Conservation (phyloP, 1,284 basidiomycete species). For the Moesziomyces aphidis region DNA sequence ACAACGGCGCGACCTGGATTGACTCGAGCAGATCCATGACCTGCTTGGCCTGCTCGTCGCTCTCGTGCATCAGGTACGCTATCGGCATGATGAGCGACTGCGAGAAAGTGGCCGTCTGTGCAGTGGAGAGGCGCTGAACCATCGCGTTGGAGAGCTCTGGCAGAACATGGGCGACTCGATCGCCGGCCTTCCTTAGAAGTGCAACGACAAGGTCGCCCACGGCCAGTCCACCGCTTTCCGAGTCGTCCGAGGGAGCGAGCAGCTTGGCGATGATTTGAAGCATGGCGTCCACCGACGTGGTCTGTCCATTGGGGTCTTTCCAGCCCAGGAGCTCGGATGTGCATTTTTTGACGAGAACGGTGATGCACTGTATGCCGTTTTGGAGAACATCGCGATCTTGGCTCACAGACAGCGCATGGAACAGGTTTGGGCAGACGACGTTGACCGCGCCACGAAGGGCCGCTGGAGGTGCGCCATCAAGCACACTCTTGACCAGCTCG, state of each 20-base stretch:
- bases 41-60: constrained; percentile 71
- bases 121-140: constrained; percentile 80
- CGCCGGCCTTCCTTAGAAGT: constrained; percentile 81
- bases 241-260: constrained; percentile 50
- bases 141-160: constrained; percentile 87
- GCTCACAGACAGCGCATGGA: constrained; percentile 34
- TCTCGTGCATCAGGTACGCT: constrained; percentile 87
- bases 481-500: constrained; percentile 75
- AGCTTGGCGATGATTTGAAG: constrained; percentile 56
- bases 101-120: constrained; percentile 87
- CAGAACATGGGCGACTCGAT: constrained; percentile 80
- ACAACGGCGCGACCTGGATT: constrained; percentile 20
- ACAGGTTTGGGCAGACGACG: constrained; percentile 38
- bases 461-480: constrained; percentile 75
- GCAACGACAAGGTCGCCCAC: constrained; percentile 95
- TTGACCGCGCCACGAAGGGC: constrained; percentile 80
- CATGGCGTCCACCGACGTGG: constrained; percentile 41
- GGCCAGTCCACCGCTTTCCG: constrained; percentile 81
- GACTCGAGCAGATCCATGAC: constrained; percentile 70
- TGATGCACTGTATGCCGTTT: constrained; percentile 85
- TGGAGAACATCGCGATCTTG: constrained; percentile 68
- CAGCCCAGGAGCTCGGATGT: constrained; percentile 80
- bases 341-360: constrained; percentile 87
- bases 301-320: constrained; percentile 24
- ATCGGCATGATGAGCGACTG: constrained; percentile 86